Percentiles rank a stretch among this genome's conserved stretches.
Conservation (phyloP, 768 basidiomycete species). For the Lactarius psammicola region DNA sequence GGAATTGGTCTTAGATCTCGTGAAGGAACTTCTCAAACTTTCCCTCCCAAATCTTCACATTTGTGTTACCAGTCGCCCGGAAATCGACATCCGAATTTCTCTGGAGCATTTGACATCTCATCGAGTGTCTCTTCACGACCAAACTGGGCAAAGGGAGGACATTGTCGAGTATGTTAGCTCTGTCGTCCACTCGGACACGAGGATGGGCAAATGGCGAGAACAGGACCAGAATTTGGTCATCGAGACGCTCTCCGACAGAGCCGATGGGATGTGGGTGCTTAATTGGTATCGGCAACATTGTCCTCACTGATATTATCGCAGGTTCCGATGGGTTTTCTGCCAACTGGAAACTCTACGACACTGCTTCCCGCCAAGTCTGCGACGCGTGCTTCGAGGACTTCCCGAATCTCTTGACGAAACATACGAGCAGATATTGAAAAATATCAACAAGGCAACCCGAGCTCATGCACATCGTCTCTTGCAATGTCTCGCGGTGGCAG, state of each 20-base stretch:
- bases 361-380: background rate
- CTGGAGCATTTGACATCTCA: background rate
- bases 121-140: background rate
- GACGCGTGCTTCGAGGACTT: background rate
- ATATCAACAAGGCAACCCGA: background rate
- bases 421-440: background rate
- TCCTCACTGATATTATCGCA: background rate
- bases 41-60: background rate
- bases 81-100: background rate
- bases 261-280: background rate
- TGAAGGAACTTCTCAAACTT: background rate
- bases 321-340: background rate
- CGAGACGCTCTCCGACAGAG: background rate
- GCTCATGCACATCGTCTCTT: background rate
- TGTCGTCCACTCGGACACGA: background rate
- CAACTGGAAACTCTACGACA: background rate
- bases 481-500: background rate
- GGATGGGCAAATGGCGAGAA: background rate
- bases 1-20: background rate
- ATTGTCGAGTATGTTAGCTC: background rate
- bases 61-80: background rate
- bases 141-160: background rate
- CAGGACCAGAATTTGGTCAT: background rate
- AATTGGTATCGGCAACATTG: fast-evolving
- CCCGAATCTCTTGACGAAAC: constrained; percentile 6